Base-by-base conservation (phyloP, 345 rosid species). In the Corymbia maculata region DNA sequence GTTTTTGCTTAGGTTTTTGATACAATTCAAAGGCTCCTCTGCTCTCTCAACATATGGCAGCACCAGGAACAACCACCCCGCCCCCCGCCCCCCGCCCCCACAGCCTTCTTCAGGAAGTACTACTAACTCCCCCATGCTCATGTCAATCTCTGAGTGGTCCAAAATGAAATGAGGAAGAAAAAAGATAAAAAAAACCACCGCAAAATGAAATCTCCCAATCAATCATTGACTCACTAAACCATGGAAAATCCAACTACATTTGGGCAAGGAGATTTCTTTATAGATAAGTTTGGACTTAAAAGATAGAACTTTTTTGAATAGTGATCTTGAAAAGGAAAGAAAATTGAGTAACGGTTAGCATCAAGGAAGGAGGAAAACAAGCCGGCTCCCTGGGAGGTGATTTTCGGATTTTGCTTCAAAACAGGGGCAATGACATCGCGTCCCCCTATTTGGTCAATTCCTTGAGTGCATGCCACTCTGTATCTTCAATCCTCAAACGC, bases 341-440 rank as follows among this genome's bases (percentile, higher is more conserved):
- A 42, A 75, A 75, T 75, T 75, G 49, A 75, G 84, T 87, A 85
- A 91, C 89, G 87, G 92, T 88, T 92, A 86, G 91, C 88, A 85
- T 90, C 89, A 64, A 66, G 87, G 87, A 53, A 49, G 86, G 86
- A 85, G 90, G 87, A 52, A 88, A 86, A 86, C 87, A 45, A 93
- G 94, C 92, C 94, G 94, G 98, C 92, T 75, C 89, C 53, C 70
- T 57, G 15, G 26, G 85, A 68, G 16, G 85, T 51, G 13, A 86
- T 36, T 86, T 91, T 82, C 85, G 70, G 87, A 88, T 87, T 91
- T 96, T 97, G 97, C 98, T 97, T 96, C 87, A 92, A 87, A 94
- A 64, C 57, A 86, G 86, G 96, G 99, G 98, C 61, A 97, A 94
- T 88, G 87, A 86, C 92, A 88, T 88, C 75, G 91, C 90, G 91